Percentiles rank a stretch among this genome's conserved stretches.
Evolutionary conservation across 306 rosid species (phyloP).

Genomic region (Argentina anserina): DNA sequence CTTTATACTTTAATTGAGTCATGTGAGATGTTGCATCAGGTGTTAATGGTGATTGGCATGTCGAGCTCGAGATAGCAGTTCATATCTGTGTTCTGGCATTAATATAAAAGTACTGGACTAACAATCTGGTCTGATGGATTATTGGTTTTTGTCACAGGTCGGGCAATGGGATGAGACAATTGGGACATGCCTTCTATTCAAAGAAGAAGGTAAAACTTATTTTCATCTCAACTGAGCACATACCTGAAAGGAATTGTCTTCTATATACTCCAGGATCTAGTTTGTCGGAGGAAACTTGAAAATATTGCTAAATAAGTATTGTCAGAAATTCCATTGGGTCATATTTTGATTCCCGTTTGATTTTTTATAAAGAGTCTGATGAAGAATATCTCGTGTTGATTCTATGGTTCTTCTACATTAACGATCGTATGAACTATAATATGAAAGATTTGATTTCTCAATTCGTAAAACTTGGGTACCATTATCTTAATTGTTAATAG

Average conservation of each 20-base stretch:
- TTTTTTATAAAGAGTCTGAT: background rate
- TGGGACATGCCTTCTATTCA: constrained; percentile 67
- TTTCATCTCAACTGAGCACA: background rate
- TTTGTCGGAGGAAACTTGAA: background rate
- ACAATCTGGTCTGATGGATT: no score
- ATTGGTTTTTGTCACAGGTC: constrained; percentile 47
- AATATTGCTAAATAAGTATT: background rate
- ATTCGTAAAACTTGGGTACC: no score
- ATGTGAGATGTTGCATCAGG: background rate
- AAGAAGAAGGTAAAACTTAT: constrained; percentile 52
- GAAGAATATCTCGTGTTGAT: background rate
- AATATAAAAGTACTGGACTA: background rate
- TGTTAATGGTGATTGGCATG: background rate
- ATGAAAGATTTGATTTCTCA: no score
- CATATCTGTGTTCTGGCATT: no score
- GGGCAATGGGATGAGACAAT: constrained; percentile 78
- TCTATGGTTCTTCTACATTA: background rate
- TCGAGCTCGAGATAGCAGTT: no score
- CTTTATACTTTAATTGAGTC: background rate
- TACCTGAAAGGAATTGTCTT: background rate
- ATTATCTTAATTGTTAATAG: background rate
- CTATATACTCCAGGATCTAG: background rate
- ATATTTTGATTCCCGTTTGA: background rate
- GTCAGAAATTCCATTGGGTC: background rate
- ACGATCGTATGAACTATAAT: background rate